A percentile compares a stretch with the other conserved stretches of the same genome.
Evolutionary conservation across 495 filamentous ascomycete species (phyloP).

Genomic region (Sporormia fimetaria): DNA sequence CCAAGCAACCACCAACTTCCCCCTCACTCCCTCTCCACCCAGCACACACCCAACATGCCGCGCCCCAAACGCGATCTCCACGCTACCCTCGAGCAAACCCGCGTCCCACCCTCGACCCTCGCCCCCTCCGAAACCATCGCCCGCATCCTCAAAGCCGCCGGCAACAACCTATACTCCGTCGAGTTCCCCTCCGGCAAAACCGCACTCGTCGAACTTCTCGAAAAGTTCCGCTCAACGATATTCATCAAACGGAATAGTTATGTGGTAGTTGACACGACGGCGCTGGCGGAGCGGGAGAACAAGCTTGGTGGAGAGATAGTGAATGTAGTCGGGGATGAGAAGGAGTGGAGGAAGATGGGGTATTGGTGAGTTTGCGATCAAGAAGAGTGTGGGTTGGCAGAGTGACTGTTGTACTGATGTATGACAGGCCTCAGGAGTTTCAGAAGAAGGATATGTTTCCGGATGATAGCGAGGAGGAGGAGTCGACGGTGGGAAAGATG

Average conservation of each 20-base stretch:
- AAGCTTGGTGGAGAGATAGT: conserved; percentile 82
- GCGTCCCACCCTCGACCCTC: conserved; percentile 59
- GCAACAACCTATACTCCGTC: conserved; percentile 77
- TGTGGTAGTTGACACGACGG: conserved; percentile 65
- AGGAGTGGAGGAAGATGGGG: conserved; percentile 74
- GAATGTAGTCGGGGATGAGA: conserved; percentile 86
- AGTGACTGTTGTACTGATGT: conserved; percentile 21
- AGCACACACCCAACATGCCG: conserved; percentile 41
- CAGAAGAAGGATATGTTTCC: conserved; percentile 46
- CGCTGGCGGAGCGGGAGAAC: conserved; percentile 56
- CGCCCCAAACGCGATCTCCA: conserved; percentile 62
- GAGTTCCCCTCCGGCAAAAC: conserved; percentile 47
- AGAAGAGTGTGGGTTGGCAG: not conserved
- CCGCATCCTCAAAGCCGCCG: conserved; percentile 65
- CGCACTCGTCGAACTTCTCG: conserved; percentile 63
- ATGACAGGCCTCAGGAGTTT: conserved; percentile 68
- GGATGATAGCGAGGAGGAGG: conserved; percentile 57
- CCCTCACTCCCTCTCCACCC: conserved; percentile 1
- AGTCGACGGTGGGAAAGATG: conserved; percentile 71
- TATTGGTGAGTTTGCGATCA: conserved; percentile 57
- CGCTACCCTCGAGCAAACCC: conserved; percentile 62
- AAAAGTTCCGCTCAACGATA: conserved; percentile 76
- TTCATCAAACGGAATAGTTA: conserved; percentile 83
- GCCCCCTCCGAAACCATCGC: conserved; percentile 55
- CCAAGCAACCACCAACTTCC: not conserved